Evolutionary conservation across 352 stramenopile species (phyloP).

Genomic region (Phytopythium litorale): DNA sequence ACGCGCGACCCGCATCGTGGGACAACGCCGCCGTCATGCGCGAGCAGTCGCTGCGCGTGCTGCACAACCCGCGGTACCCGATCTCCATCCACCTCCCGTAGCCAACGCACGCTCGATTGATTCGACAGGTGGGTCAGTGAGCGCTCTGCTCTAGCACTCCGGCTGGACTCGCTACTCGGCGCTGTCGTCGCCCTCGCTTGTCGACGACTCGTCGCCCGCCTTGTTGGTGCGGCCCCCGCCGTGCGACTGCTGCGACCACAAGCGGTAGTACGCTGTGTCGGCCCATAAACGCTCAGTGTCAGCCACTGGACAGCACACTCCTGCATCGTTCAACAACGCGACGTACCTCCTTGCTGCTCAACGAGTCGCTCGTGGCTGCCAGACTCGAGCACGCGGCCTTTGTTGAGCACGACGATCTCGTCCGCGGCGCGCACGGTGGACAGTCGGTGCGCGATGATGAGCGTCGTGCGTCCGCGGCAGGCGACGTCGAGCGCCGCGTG

Average conservation of each 20-base stretch:
- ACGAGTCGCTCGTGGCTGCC: conserved; percentile 44
- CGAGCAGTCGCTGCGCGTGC: conserved; percentile 29
- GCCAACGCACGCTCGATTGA: background rate
- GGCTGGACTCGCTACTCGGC: background rate
- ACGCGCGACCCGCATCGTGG: conserved; percentile 18
- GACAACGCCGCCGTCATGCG: conserved; percentile 36
- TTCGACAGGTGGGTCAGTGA: background rate
- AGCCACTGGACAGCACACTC: background rate
- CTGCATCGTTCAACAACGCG: background rate
- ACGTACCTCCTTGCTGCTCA: conserved; percentile 36
- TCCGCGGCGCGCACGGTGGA: conserved; percentile 74
- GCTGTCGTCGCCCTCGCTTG: conserved; percentile 3
- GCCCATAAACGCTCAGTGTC: background rate
- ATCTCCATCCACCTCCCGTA: conserved; percentile 40
- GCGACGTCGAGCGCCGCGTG: conserved; percentile 51
- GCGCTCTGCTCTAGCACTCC: background rate
- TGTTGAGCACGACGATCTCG: conserved; percentile 61
- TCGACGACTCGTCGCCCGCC: conserved; percentile 7
- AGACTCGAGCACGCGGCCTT: conserved; percentile 45
- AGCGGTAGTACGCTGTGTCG: conserved; percentile 25
- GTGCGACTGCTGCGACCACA: conserved; percentile 40
- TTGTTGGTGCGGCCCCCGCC: conserved; percentile 6
- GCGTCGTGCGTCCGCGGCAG: conserved; percentile 53
- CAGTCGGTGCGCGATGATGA: conserved; percentile 81
- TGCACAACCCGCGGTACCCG: conserved; percentile 44